A percentile compares a stretch with the other conserved stretches of the same genome.
phyloP scores from a whole-genome alignment of 306 rosid genomes.

The Argentina anserina region DNA sequence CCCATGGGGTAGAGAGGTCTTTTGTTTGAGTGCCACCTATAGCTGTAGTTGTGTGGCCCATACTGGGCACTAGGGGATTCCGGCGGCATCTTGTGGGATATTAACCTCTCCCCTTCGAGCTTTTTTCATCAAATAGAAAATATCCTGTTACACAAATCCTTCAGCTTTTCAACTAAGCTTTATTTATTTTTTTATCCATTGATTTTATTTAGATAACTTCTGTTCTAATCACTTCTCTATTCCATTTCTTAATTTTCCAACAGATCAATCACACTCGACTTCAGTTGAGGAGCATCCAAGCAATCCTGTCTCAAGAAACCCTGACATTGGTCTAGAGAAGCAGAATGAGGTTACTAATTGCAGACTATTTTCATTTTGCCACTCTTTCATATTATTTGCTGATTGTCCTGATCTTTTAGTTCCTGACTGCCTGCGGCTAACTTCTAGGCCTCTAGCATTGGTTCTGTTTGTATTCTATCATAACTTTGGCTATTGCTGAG shows the following conservation, averaged over 20 bases:
- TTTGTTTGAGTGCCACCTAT: not conserved
- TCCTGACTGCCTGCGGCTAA: not conserved
- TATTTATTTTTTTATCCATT: slow-evolving; percentile 6
- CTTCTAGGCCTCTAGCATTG: too few relatives aligned
- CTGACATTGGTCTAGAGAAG: slow-evolving; percentile 33
- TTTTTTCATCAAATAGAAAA: not conserved
- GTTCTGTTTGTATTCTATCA: too few relatives aligned
- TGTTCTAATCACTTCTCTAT: slow-evolving; percentile 19
- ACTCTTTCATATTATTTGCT: not conserved
- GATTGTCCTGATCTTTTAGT: not conserved
- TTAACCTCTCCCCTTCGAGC: not conserved
- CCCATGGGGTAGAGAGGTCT: not conserved
- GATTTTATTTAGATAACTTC: slow-evolving; percentile 11
- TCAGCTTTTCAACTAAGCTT: slow-evolving; percentile 3
- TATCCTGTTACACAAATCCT: not conserved
- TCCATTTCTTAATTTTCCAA: slow-evolving; percentile 18
- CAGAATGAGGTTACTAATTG: slow-evolving; percentile 43
- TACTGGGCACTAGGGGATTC: not conserved
- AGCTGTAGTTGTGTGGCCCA: not conserved
- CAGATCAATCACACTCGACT: slow-evolving; percentile 39
- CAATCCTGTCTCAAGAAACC: slow-evolving; percentile 24
- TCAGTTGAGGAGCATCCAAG: slow-evolving; percentile 27
- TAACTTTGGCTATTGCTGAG: too few relatives aligned
- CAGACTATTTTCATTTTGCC: not conserved
- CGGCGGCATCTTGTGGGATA: not conserved